These are phyloP conservation scores for Deinandra increscens DNA, from an alignment of 129 eudicot species.

Conservation along the genomic window DNA sequence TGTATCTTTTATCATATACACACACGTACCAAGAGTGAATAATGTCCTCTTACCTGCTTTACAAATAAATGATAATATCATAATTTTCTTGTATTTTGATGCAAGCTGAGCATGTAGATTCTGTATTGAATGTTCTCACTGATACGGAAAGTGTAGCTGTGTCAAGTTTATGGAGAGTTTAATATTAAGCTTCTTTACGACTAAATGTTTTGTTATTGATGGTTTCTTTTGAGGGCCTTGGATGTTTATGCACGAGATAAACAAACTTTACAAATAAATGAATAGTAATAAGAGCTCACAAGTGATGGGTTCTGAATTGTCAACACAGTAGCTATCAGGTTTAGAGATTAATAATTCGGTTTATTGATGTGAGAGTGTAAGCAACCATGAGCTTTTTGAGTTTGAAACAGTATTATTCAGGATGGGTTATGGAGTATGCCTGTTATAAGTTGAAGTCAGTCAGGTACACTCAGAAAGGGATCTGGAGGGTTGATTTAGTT, in stretches of 20 bases:
- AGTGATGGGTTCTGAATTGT: not conserved
- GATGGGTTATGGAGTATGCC: not conserved
- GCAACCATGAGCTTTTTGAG: not conserved
- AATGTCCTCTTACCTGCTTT: not conserved
- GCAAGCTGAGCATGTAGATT: slow-evolving; percentile 57
- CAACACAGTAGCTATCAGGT: too few relatives aligned
- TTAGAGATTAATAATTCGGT: not conserved
- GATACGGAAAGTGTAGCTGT: not conserved
- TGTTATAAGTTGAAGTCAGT: not conserved
- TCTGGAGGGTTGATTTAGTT: not conserved
- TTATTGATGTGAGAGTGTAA: not conserved
- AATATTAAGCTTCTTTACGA: not conserved
- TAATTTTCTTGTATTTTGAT: slow-evolving; percentile 24
- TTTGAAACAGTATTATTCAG: not conserved
- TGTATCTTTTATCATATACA: slow-evolving; percentile 55
- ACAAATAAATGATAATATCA: not conserved
- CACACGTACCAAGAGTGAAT: slow-evolving; percentile 35
- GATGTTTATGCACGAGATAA: not conserved
- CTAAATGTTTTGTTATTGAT: not conserved
- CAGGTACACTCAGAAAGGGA: not conserved
- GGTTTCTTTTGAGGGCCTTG: slow-evolving; percentile 7
- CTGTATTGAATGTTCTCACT: slow-evolving; percentile 41
- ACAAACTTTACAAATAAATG: slow-evolving; percentile 1
- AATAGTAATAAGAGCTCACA: not conserved
- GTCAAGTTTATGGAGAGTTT: too few relatives aligned